Evolutionary conservation across 306 rosid species (phyloP).

Genomic region (Phaseolus lunatus): DNA sequence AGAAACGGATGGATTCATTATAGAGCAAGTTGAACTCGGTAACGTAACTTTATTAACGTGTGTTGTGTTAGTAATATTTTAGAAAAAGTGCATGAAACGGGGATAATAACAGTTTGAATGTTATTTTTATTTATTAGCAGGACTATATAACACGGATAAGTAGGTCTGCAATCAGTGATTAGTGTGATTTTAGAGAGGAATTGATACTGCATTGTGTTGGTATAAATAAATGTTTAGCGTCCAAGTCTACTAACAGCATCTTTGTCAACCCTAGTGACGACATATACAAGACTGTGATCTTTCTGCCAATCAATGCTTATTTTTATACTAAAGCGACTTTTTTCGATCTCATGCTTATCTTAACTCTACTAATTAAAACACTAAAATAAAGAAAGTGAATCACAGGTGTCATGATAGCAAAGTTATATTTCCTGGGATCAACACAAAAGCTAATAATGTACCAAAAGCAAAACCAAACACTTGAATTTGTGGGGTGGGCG

Average conservation of each 20-base stretch:
- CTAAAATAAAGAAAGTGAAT: slow-evolving; percentile 36
- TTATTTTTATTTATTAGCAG: slow-evolving; percentile 13
- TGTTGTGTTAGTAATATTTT: slow-evolving; percentile 38
- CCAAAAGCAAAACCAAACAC: slow-evolving; percentile 35
- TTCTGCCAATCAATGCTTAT: slow-evolving; percentile 25
- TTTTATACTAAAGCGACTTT: slow-evolving; percentile 39
- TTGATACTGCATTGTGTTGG: slow-evolving; percentile 19
- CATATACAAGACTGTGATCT: slow-evolving; percentile 46
- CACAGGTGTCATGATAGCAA: slow-evolving; percentile 49
- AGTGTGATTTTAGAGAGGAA: slow-evolving; percentile 40
- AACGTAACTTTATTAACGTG: slow-evolving; percentile 38
- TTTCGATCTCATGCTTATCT: slow-evolving; percentile 49
- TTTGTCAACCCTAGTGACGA: slow-evolving; percentile 71
- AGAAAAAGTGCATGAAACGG: slow-evolving; percentile 53
- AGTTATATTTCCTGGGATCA: slow-evolving; percentile 38
- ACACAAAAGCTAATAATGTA: slow-evolving; percentile 31
- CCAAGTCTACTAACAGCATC: slow-evolving; percentile 52
- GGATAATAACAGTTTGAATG: slow-evolving; percentile 45
- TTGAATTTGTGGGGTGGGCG: slow-evolving; percentile 5
- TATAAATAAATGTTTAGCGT: slow-evolving; percentile 15
- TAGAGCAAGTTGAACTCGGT: slow-evolving; percentile 49
- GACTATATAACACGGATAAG: slow-evolving; percentile 34
- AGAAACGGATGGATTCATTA: slow-evolving; percentile 20
- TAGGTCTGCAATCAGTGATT: slow-evolving; percentile 41
- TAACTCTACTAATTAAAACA: slow-evolving; percentile 28